Base-by-base conservation (phyloP, 2,329 filamentous ascomycete genomes). In the Nothopassalora personata region DNA sequence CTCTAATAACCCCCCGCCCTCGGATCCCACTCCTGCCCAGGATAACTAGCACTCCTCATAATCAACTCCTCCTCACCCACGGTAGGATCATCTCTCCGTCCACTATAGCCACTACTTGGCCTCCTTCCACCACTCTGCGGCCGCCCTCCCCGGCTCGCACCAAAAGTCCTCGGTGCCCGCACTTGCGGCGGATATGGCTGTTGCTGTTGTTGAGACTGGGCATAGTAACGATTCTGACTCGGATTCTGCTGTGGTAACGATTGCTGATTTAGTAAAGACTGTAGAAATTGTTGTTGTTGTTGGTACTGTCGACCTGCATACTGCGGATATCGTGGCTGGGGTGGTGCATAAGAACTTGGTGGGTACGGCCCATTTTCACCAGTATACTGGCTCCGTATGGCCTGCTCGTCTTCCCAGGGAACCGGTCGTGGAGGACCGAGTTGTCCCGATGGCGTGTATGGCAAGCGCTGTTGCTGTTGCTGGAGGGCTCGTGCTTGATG, bases 1-100 rank as follows among this genome's bases (percentile, higher is more conserved):
- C 15, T 27, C n/a, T 46, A 19, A 48, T 34, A 31, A 36, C 31
- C 30, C 30, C 46, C 51, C 15, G 28, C 27, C 51, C 51, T 51
- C 39, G 85, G 85, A 65, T 83, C 83, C 86, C 86, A 89, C 71
- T 89, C 86, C 74, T 88, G 84, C 0, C 86, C 86, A 0, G 86
- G 86, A 71, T 88, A 89, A 68, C 82, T 85, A 11, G 85, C 86
- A 6, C 85, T 86, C 51, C 78, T 81, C 86, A 89, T 89, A 59
- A 66, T 59, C 46, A 68, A 51, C 28, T 67, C 66, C 31, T 67
- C 62, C 39, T 70, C 68, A 9, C 65, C 63, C 3, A 68, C 64
- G n/a, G 64, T 63, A 15, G 62, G 58, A 59, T 69, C 68, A 47
- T 70, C 66, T 52, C 67, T 59, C 23, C 68, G 53, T 4, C 67